Evolutionary conservation across 2,329 filamentous ascomycete genomes (phyloP).

Genomic region (Fusarium luffae): DNA sequence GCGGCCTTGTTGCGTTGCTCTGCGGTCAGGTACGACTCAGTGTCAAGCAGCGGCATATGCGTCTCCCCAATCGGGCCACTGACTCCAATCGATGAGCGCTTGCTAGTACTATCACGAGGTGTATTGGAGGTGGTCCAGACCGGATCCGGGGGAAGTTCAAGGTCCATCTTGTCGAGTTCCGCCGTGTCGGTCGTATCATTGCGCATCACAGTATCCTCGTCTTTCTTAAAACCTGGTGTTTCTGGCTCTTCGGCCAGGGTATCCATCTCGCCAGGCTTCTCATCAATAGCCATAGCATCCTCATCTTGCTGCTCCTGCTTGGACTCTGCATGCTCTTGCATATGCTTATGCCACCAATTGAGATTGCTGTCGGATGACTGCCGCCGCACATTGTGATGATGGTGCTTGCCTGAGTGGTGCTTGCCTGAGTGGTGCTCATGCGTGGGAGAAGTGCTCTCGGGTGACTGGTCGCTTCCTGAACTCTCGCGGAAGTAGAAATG

Average conservation of each 20-base stretch:
- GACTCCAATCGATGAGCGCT: constrained; percentile 45
- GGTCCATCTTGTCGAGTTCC: constrained; percentile 56
- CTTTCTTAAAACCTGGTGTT: constrained; percentile 21
- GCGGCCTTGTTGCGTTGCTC: constrained; percentile 38
- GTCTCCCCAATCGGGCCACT: constrained; percentile 44
- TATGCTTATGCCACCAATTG: constrained; percentile 81
- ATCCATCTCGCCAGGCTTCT: constrained; percentile 42
- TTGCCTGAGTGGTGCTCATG: constrained; percentile 43
- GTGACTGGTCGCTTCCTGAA: constrained; percentile 65
- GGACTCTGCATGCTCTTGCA: constrained; percentile 80
- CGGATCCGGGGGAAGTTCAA: constrained; percentile 54
- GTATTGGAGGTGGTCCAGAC: constrained; percentile 56
- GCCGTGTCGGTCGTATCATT: constrained; percentile 56
- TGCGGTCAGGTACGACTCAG: constrained; percentile 36
- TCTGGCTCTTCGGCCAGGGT: constrained; percentile 39
- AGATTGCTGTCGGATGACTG: constrained; percentile 72
- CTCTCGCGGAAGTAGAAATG: constrained; percentile 77
- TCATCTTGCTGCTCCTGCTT: constrained; percentile 59
- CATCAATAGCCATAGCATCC: constrained; percentile 45
- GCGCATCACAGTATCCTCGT: constrained; percentile 46
- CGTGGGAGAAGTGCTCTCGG: constrained; percentile 52
- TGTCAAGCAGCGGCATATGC: constrained; percentile 41
- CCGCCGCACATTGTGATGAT: constrained; percentile 53
- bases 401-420: constrained; percentile 39
- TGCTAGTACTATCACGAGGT: constrained; percentile 36